phyloP scores from a whole-genome alignment of 257 asterid species.

The Solanum okadae region DNA sequence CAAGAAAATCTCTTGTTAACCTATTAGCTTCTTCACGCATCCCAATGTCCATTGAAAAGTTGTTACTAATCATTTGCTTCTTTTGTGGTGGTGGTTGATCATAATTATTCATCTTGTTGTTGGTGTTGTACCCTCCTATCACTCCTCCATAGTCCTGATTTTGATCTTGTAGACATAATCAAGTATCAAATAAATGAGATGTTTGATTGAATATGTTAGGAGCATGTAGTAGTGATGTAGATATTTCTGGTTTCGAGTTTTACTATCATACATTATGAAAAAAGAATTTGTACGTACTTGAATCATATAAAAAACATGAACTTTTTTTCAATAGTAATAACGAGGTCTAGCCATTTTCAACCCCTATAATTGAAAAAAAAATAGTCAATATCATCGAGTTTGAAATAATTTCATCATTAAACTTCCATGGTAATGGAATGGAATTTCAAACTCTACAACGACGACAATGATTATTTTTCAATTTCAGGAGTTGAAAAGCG shows the following conservation, averaged over 20 bases:
- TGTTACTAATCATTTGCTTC: neutral
- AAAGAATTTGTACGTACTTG: neutral
- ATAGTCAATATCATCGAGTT: neutral
- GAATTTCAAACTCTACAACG: neutral
- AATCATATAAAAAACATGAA: neutral
- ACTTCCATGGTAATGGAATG: neutral
- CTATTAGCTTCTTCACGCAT: neutral
- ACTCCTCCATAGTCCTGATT: neutral
- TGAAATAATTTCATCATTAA: neutral
- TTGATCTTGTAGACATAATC: neutral
- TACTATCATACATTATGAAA: neutral
- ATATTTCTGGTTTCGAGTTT: neutral
- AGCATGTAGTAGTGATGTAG: neutral
- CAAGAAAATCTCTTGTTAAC: constrained; percentile 74
- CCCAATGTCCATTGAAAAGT: neutral
- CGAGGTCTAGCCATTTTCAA: neutral
- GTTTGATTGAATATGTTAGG: neutral
- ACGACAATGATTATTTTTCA: neutral
- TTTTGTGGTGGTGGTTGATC: constrained; percentile 20
- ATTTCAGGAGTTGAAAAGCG: neutral
- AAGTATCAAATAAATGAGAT: neutral
- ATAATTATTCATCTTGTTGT: neutral
- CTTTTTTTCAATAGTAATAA: neutral
- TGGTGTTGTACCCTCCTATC: constrained; percentile 10
- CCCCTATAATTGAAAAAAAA: neutral